These are phyloP conservation scores for Fraxinus pennsylvanica DNA, from an alignment of 257 asterid genomes.

Conservation along the genomic window DNA sequence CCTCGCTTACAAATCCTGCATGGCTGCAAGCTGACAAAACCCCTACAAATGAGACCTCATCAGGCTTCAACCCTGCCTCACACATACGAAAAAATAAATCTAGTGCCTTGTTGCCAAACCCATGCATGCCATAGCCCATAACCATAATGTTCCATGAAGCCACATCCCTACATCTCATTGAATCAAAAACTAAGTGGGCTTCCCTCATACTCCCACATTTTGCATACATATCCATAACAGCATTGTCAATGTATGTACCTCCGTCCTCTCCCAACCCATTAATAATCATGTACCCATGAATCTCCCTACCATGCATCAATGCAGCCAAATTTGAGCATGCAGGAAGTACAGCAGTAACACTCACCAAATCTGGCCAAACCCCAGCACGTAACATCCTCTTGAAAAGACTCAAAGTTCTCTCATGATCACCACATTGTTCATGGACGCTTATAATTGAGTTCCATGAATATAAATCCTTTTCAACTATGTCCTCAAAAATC, in stretches of 20 bases:
- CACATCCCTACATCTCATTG: constrained; percentile 50
- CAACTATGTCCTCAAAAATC: constrained; percentile 49
- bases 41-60: constrained; percentile 72
- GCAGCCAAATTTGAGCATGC: constrained; percentile 70
- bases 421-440: constrained; percentile 74
- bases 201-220: constrained; percentile 83
- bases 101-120: constrained; percentile 67
- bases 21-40: constrained; percentile 84
- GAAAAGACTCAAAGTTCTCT: constrained; percentile 56
- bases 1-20: constrained; percentile 60
- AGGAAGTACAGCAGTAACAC: constrained; percentile 70
- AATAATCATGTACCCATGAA: constrained; percentile 61
- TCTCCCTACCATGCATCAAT: constrained; percentile 70
- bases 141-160: constrained; percentile 94
- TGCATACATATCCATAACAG: constrained; percentile 88
- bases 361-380: constrained; percentile 67
- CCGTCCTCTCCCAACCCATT: constrained; percentile 42
- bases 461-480: constrained; percentile 86
- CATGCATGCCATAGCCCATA: constrained; percentile 84
- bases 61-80: constrained; percentile 59
- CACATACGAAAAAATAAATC: constrained; percentile 58
- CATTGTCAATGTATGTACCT: constrained; percentile 46
- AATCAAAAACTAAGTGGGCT: constrained; percentile 57
- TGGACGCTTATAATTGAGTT: constrained; percentile 75
- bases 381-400: constrained; percentile 53